Conservation (phyloP, 306 rosid genomes). For the Lablab purpureus region DNA sequence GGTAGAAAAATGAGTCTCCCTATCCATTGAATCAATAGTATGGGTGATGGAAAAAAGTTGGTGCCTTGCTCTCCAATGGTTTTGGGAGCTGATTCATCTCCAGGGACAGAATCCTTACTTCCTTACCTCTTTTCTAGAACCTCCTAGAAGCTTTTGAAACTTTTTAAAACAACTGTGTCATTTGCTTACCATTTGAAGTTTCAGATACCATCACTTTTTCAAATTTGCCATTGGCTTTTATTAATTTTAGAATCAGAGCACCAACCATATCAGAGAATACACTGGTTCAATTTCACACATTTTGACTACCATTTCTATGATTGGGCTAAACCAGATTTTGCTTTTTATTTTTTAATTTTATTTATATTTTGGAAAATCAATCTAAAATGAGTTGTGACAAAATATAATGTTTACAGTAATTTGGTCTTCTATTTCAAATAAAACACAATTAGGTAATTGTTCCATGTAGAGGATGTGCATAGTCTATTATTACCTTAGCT, state of each 20-base stretch:
- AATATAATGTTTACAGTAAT: not conserved
- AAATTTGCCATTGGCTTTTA: not conserved
- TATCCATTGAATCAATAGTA: not conserved
- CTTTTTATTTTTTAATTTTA: not conserved
- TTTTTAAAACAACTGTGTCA: not conserved
- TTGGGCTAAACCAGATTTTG: not conserved
- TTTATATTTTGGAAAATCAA: not conserved
- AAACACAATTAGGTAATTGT: not conserved
- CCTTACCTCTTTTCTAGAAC: not conserved
- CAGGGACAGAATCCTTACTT: not conserved
- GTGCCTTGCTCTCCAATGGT: not conserved
- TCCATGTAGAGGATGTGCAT: not conserved
- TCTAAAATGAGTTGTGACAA: not conserved
- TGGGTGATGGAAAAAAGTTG: not conserved
- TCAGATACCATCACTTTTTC: not conserved
- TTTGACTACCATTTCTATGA: not conserved
- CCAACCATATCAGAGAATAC: not conserved
- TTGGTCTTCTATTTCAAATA: constrained; percentile 24
- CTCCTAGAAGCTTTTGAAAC: not conserved
- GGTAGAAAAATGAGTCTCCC: not conserved
- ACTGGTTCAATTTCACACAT: not conserved
- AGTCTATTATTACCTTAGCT: not conserved
- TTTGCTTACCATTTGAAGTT: not conserved
- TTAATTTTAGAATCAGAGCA: too few relatives aligned
- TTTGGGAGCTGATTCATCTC: not conserved